Evolutionary conservation across 345 rosid species (phyloP).

Genomic region (Eucalyptus caleyi): DNA sequence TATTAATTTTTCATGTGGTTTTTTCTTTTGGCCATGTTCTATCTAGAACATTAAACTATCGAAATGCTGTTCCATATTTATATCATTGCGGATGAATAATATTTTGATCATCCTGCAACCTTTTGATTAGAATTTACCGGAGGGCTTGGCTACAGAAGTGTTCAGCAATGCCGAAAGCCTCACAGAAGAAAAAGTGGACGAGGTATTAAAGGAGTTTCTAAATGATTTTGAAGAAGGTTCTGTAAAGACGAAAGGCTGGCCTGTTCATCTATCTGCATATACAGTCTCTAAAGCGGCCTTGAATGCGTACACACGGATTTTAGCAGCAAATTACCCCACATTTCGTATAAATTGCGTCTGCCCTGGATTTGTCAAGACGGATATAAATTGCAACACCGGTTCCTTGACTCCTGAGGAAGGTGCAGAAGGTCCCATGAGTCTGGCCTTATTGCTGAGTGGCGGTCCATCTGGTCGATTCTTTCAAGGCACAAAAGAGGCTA

Average conservation of each 20-base stretch:
- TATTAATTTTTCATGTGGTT: neutral
- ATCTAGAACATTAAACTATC: neutral
- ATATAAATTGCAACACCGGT: neutral
- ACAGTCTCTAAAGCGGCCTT: conserved; percentile 1
- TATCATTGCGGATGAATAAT: neutral
- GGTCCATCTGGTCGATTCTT: neutral
- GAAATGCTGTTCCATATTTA: neutral
- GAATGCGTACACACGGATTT: conserved; percentile 4
- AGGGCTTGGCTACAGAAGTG: conserved; percentile 24
- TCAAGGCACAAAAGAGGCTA: neutral
- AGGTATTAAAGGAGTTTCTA: conserved; percentile 16
- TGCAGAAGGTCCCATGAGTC: neutral
- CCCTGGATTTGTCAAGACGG: conserved; percentile 1
- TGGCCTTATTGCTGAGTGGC: neutral
- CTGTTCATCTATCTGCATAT: neutral
- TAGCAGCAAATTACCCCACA: neutral
- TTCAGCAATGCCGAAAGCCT: conserved; percentile 25
- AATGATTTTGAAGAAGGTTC: conserved; percentile 23
- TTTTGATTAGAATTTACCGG: conserved; percentile 5
- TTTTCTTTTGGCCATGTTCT: neutral
- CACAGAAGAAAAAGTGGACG: conserved; percentile 27
- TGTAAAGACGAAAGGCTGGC: conserved; percentile 21
- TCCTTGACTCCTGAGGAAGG: neutral
- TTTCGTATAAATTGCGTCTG: neutral
- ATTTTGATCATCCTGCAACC: neutral